These are phyloP conservation scores for Inga oerstediana DNA, from an alignment of 306 rosid species.

Conservation along the genomic window DNA sequence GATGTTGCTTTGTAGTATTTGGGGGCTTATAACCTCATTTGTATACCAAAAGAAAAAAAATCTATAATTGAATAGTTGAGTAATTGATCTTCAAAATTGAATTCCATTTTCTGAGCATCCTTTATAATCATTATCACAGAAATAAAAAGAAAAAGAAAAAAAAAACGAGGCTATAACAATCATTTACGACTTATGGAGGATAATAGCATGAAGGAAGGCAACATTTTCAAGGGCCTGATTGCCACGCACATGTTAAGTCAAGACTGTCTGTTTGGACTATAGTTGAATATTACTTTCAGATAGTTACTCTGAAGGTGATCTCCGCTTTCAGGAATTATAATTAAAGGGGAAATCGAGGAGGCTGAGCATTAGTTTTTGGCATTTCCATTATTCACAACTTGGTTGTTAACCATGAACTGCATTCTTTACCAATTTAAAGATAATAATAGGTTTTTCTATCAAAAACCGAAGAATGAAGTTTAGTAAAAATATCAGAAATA, in stretches of 20 bases:
- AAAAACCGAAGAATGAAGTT: neutral
- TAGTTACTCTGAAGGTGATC: neutral
- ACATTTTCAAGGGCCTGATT: neutral
- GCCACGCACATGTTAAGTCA: neutral
- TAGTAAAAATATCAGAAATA: too few relatives aligned
- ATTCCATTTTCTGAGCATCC: conserved; percentile 1
- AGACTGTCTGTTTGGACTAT: neutral
- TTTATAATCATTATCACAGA: conserved; percentile 6
- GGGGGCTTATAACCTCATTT: neutral
- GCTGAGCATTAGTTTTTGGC: too few relatives aligned
- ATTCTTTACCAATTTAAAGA: neutral
- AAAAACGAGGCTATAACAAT: neutral
- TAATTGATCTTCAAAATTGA: conserved; percentile 18
- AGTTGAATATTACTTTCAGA: neutral
- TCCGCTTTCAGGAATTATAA: neutral
- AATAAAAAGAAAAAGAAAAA: neutral
- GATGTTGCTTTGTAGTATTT: neutral
- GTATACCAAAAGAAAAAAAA: neutral
- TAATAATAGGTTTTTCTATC: neutral
- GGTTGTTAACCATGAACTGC: neutral
- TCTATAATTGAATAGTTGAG: conserved; percentile 4
- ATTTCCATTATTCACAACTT: too few relatives aligned
- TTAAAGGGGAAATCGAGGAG: neutral
- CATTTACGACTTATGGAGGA: neutral
- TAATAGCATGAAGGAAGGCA: neutral